Evolutionary conservation across 441 rosid species (phyloP), one percentile per base, ranked within the genome.

Genomic region (Geranium incanum): DNA sequence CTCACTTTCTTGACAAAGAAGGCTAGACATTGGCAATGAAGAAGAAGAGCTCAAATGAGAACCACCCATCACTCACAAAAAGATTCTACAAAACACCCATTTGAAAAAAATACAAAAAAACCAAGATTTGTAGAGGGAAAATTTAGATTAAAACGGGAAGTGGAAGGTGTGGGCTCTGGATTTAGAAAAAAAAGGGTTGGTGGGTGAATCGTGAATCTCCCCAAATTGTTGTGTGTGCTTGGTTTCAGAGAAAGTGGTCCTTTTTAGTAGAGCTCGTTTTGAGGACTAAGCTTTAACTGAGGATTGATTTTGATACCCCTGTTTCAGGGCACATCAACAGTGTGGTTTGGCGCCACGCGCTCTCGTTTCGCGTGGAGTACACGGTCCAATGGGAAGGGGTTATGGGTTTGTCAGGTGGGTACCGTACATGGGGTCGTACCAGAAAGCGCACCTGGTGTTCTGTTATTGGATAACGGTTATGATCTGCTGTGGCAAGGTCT

Each of bases 1-100:
- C 71, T 73, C 70, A 68, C 62, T 76, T 77, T 82, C 90, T 69
- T 66, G 72, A 70, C 84, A 77, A 36, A 81, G 84, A 67, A 84
- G 77, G 67, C 75, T 74, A 19, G 79, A 52, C 60, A 52, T 52
- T 52, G 60, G 18, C 19, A n/a, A 52, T 52, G 60, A 52, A 15
- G 18, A 52, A 15, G 18, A 52, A 52, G 59, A 15, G 16, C 59
- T 52, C 59, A 52, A 52, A 52, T 52, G 18, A 13, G 59, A 52
- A 52, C 59, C 15, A 52, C 59, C 59, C 60, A 52, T 52, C 18
- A 52, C 21, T 9, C 8, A 39, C 43, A 39, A 1, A 39, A 41
- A 6, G 48, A 41, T 41, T 41, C 11, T 41, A 41, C 60, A 9
- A 11, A 48, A 48, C n/a, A 11, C 7, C 7, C 48, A 41, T 41